Conservation (phyloP, 306 rosid species). For the Lupinus albus region DNA sequence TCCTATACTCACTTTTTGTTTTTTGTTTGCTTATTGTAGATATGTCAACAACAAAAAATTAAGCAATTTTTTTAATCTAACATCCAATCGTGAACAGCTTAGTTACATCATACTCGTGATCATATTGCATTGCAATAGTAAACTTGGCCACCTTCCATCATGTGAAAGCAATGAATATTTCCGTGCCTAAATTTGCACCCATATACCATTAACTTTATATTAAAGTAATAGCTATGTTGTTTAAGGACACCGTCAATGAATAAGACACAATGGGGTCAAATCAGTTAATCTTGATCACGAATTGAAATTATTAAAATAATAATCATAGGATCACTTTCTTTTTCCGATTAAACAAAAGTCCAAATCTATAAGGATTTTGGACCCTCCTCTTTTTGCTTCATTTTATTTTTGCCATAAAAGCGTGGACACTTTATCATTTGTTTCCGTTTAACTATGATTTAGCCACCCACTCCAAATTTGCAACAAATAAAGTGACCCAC, state of each 20-base stretch:
- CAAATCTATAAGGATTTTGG: conserved; percentile 45
- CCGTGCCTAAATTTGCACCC: conserved; percentile 35
- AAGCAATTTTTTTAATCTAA: not conserved
- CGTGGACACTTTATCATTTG: conserved; percentile 42
- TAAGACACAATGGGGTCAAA: conserved; percentile 50
- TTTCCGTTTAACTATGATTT: conserved; percentile 49
- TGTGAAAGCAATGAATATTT: conserved; percentile 41
- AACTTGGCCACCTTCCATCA: conserved; percentile 19
- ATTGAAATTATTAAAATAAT: conserved; percentile 26
- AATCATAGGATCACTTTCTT: conserved; percentile 17
- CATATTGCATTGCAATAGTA: conserved; percentile 5
- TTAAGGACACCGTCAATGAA: conserved; percentile 41
- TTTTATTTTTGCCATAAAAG: conserved; percentile 41
- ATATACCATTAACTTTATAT: conserved; percentile 17
- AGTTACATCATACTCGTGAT: conserved; percentile 22
- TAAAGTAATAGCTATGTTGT: conserved; percentile 23
- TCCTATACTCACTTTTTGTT: no score
- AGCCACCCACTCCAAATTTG: conserved; percentile 44
- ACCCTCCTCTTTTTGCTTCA: conserved; percentile 41
- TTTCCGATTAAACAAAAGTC: conserved; percentile 36
- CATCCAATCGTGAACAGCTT: conserved; percentile 29
- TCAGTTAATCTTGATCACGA: conserved; percentile 46
- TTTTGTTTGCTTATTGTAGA: no score
- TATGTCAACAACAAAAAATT: no score
- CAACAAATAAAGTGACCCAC: conserved; percentile 40